Evolutionary conservation across 805 yeast genomes (phyloP).

Genomic region (Saccharomyces mikatae): DNA sequence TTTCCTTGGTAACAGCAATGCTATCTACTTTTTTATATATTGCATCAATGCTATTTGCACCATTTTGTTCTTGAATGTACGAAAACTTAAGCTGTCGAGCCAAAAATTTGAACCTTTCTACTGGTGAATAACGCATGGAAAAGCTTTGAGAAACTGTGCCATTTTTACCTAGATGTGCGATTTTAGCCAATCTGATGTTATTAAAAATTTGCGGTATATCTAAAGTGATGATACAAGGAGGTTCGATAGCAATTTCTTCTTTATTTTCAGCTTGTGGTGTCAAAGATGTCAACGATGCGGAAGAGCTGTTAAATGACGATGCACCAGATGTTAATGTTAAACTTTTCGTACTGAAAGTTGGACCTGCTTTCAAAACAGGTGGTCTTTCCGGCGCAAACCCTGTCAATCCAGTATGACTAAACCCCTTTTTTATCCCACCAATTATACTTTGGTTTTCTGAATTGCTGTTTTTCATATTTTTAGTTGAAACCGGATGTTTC

Average conservation of each 20-base stretch:
- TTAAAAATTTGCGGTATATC: slow-evolving; percentile 27
- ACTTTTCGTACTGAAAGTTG: slow-evolving; percentile 16
- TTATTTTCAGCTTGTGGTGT: not conserved
- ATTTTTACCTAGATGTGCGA: slow-evolving; percentile 7
- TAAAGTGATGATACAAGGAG: slow-evolving; percentile 23
- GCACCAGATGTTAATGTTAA: slow-evolving; percentile 2
- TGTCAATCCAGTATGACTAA: slow-evolving; percentile 13
- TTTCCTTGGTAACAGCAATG: slow-evolving; percentile 16
- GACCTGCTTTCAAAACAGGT: slow-evolving; percentile 6
- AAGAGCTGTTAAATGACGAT: slow-evolving; percentile 6
- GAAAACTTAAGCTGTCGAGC: slow-evolving; percentile 29
- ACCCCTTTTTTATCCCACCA: slow-evolving; percentile 12
- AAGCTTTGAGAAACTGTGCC: slow-evolving; percentile 6
- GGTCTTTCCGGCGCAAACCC: slow-evolving; percentile 12
- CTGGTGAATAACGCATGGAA: slow-evolving; percentile 25
- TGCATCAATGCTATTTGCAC: slow-evolving; percentile 7
- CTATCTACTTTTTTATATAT: not conserved
- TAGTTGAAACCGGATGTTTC: not conserved
- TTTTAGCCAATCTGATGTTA: slow-evolving; percentile 20
- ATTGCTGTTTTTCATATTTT: not conserved
- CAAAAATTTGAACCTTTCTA: slow-evolving; percentile 27
- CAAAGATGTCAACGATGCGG: slow-evolving; percentile 9
- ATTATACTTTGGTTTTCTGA: not conserved
- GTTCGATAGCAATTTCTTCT: slow-evolving; percentile 1
- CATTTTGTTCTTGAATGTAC: slow-evolving; percentile 13